Evolutionary conservation across 495 filamentous ascomycete species (phyloP), one percentile per base, ranked within the genome.

Genomic region (Astrothelium macrocarpum): DNA sequence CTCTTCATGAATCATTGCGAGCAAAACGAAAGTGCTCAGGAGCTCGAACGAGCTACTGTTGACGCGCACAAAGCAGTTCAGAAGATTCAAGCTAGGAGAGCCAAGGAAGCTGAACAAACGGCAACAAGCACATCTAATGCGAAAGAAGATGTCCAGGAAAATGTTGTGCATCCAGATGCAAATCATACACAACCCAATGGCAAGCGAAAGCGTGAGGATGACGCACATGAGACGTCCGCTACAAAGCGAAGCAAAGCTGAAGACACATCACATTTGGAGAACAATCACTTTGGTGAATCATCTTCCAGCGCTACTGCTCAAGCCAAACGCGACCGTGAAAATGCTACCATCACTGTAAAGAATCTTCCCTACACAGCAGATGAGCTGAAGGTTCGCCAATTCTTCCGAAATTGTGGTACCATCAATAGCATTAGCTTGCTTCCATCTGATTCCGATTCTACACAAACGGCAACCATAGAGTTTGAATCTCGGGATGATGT

Each of bases 341-440:
- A 96, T 72, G 87, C 90, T 2, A 90, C 90, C 0, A 82, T 96
- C 31, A 83, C 94, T 53, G 85, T 95, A 29, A 84, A 82, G 42
- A 86, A 90, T 66, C 72, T 98, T 31, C 91, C 94, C 5, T 64
- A 66, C 1, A 80, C 84, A 32, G 84, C 84, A 2, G 87, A 85
- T 1, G 84, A 90, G 70, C 84, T 82, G 32, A 85, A 84, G 66
- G 75, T 97, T 14, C 85, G 88, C 43, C 86, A 94, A 74, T 98
- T 93, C 71, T 97, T 98, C 75, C 83, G 87, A 71, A 90, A 92
- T 72, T 90, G 89, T 67, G 92, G 92, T 14, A 84, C 85, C 23
- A 87, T 95, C 70, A 92, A 91, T 67, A 84, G 82, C 62, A 73
- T 95, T 31, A 86, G 85, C 53, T 73, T 91, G 56, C 71, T 85